These are phyloP conservation scores for Phaeophleospora eucalypticola DNA, from an alignment of 2,329 filamentous ascomycete genomes.

Conservation along the genomic window DNA sequence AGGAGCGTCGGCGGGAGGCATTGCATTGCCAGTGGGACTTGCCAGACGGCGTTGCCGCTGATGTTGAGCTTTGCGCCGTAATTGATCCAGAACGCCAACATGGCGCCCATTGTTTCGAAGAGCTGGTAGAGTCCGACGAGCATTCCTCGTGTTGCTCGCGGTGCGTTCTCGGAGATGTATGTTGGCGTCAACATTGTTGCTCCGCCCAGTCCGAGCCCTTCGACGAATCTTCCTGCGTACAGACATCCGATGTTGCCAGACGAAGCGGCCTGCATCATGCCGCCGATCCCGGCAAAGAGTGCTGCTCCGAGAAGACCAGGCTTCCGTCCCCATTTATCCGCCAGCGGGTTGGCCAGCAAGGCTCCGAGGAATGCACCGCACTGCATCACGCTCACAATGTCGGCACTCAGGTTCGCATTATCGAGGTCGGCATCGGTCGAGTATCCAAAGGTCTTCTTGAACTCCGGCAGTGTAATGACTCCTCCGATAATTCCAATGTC, in stretches of 20 bases:
- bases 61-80: slow-evolving; percentile 48
- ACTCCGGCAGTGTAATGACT: slow-evolving; percentile 57
- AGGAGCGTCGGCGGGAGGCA: slow-evolving; percentile 60
- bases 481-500: slow-evolving; percentile 65
- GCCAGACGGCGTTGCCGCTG: slow-evolving; percentile 39
- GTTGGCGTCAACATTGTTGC: slow-evolving; percentile 56
- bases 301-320: slow-evolving; percentile 54
- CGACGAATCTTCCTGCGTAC: slow-evolving; percentile 61
- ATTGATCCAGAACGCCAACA: slow-evolving; percentile 54
- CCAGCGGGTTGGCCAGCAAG: slow-evolving; percentile 53
- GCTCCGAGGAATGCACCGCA: slow-evolving; percentile 64
- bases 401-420: slow-evolving; percentile 55
- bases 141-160: slow-evolving; percentile 49
- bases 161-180: slow-evolving; percentile 57
- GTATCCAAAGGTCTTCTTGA: slow-evolving; percentile 40
- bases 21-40: slow-evolving; percentile 63
- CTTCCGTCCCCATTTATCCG: slow-evolving; percentile 55
- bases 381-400: slow-evolving; percentile 68
- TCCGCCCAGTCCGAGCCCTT: slow-evolving; percentile 45
- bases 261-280: slow-evolving; percentile 61
- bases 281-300: slow-evolving; percentile 56
- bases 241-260: slow-evolving; percentile 57
- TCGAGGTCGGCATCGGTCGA: slow-evolving; percentile 36
- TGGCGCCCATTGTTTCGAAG: slow-evolving; percentile 51
- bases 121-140: slow-evolving; percentile 59